These are phyloP conservation scores for Talinum fruticosum DNA, from an alignment of 148 eudicot genomes.

Conservation along the genomic window DNA sequence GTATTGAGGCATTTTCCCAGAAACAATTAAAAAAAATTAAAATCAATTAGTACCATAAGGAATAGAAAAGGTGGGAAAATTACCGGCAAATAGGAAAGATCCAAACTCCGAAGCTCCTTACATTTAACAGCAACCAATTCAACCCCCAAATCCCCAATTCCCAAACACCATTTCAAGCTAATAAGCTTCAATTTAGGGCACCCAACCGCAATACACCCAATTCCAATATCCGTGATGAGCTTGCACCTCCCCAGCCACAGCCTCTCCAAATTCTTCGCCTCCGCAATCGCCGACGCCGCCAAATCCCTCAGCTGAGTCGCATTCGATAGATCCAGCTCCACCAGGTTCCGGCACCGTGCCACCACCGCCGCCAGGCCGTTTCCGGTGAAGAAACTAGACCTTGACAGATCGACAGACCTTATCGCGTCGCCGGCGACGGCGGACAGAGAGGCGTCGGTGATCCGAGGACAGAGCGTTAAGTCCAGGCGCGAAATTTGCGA, in stretches of 20 bases:
- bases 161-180: conserved; percentile 84
- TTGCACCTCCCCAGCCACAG: conserved; percentile 79
- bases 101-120: conserved; percentile 60
- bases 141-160: conserved; percentile 93
- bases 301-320: conserved; percentile 57
- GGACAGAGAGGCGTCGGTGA: conserved; percentile 47
- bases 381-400: conserved; percentile 57
- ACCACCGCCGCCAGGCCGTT: conserved; percentile 56
- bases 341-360: conserved; percentile 46
- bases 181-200: conserved; percentile 65
- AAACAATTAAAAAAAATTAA: background rate
- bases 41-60: background rate
- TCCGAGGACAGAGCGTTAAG: conserved; percentile 65
- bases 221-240: conserved; percentile 77
- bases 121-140: conserved; percentile 87
- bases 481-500: conserved; percentile 39
- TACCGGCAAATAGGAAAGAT: conserved; percentile 96
- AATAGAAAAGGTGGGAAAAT: background rate
- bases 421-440: conserved; percentile 23
- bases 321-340: conserved; percentile 69
- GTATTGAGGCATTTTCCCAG: background rate
- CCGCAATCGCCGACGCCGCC: conserved; percentile 60
- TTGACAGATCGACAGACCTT: conserved; percentile 52
- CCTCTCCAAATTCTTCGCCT: conserved; percentile 66
- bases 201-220: conserved; percentile 95